Conservation (phyloP, 352 stramenopile genomes). For the Pythium diclinum region DNA sequence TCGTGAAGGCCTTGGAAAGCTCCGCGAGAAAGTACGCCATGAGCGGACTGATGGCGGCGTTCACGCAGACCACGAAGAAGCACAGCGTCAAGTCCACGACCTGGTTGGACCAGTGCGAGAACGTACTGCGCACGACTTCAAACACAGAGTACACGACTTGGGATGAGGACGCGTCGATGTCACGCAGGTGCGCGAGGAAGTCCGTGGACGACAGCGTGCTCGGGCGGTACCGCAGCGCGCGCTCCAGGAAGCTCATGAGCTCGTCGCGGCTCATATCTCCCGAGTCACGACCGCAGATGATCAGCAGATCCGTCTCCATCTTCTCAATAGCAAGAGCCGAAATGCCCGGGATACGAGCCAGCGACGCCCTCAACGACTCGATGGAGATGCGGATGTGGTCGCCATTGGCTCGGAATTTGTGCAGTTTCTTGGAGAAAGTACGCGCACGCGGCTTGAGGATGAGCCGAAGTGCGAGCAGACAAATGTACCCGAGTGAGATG, state of each 20-base stretch:
- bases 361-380: slow-evolving; percentile 71
- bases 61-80: slow-evolving; percentile 80
- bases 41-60: slow-evolving; percentile 73
- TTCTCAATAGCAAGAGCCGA: slow-evolving; percentile 81
- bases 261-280: slow-evolving; percentile 85
- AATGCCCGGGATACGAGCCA: slow-evolving; percentile 82
- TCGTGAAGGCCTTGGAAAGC: slow-evolving; percentile 69
- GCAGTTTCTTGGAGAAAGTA: slow-evolving; percentile 86
- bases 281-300: slow-evolving; percentile 83
- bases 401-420: slow-evolving; percentile 83
- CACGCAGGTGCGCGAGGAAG: slow-evolving; percentile 77
- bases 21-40: slow-evolving; percentile 75
- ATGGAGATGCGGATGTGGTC: slow-evolving; percentile 88
- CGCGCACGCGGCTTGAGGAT: slow-evolving; percentile 83
- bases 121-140: slow-evolving; percentile 75
- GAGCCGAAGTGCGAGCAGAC: slow-evolving; percentile 60
- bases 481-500: slow-evolving; percentile 66
- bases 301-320: slow-evolving; percentile 87
- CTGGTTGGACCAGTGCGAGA: slow-evolving; percentile 87
- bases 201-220: slow-evolving; percentile 70
- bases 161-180: slow-evolving; percentile 81
- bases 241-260: slow-evolving; percentile 85
- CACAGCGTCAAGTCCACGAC: slow-evolving; percentile 65
- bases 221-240: slow-evolving; percentile 76
- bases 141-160: slow-evolving; percentile 67